phyloP scores from a whole-genome alignment of 2,329 filamentous ascomycete genomes.

The Penicillium sp. region DNA sequence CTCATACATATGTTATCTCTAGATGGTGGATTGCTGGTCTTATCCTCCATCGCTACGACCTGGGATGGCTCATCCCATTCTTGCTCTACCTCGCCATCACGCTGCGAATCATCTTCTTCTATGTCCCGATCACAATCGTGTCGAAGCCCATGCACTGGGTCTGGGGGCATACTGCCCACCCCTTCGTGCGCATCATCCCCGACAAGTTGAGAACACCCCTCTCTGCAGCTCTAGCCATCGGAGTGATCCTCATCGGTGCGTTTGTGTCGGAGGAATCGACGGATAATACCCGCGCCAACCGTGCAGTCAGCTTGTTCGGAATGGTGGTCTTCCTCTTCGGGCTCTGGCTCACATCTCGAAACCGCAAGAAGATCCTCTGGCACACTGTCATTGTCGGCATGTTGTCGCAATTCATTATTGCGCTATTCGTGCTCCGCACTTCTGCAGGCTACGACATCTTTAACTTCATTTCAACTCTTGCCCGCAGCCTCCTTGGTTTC shows the following conservation, averaged over 20 bases:
- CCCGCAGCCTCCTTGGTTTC: conserved; percentile 72
- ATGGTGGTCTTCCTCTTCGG: conserved; percentile 66
- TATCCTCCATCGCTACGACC: conserved; percentile 67
- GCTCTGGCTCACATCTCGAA: conserved; percentile 70
- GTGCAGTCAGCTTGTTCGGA: conserved; percentile 78
- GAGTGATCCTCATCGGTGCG: conserved; percentile 72
- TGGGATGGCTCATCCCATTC: conserved; percentile 82
- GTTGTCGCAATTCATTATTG: conserved; percentile 82
- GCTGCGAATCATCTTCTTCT: conserved; percentile 71
- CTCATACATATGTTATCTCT: conserved; percentile 13
- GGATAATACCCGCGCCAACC: conserved; percentile 77
- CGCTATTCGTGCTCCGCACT: conserved; percentile 82
- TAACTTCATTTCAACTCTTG: conserved; percentile 76
- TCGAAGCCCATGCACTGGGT: conserved; percentile 64
- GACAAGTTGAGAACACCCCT: conserved; percentile 62
- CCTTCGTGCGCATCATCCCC: conserved; percentile 63
- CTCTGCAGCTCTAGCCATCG: conserved; percentile 64
- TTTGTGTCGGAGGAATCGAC: conserved; percentile 69
- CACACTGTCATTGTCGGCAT: conserved; percentile 85
- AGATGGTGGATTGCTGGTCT: conserved; percentile 77
- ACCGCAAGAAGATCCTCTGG: conserved; percentile 63
- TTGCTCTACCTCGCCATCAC: conserved; percentile 74
- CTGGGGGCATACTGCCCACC: conserved; percentile 66
- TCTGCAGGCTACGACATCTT: conserved; percentile 85
- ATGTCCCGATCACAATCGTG: conserved; percentile 66